Base-by-base conservation (phyloP, 2,329 filamentous ascomycete species). In the Amesomyces nigricolor region DNA sequence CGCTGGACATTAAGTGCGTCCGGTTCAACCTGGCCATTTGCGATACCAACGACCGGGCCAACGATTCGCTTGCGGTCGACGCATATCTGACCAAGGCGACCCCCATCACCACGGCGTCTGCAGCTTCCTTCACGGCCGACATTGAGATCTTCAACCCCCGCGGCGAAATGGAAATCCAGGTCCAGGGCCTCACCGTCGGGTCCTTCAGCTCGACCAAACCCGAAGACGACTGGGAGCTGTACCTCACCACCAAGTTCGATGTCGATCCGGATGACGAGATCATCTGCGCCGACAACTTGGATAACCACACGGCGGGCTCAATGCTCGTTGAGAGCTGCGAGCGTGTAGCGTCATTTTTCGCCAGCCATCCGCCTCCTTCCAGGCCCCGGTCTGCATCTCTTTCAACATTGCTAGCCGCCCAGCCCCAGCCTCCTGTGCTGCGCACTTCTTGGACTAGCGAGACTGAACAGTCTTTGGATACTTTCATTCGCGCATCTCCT, bases 221-320 rank as follows among this genome's bases (percentile, higher is more conserved):
- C 3, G 64, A 67, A 11, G 56, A 68, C 0, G 69, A 72, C 54
- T 64, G 67, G 44, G 70, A 72, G 54, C 59, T 72, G 8, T 72
- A 72, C 45, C 59, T 72, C 4, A 66, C 67, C 29, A 72, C 70
- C 0, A 61, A 62, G 4, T 60, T 70, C 54, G 69, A 73, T n/a
- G 22, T 73, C 4, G 73, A 76, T 46, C 73, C 74, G 0, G 72
- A 72, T 11, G 65, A 73, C 32, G 67, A 70, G 42, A 71, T 77
- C 13, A 57, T 71, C 3, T 48, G 47, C 0, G 46, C 56, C 2
- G 49, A 61, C 2, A 10, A 54, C 13, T 19, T 49, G 4, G 58
- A 39, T 1, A 26, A 52, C 0, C 49, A 49, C 9, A 44, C 17
- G 0, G 51, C 59, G 1, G 66, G 62, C 16, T 57, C 56, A 2